These are phyloP conservation scores for Prototheca cutis DNA, from an alignment of 163 green algal species.

Conservation along the genomic window DNA sequence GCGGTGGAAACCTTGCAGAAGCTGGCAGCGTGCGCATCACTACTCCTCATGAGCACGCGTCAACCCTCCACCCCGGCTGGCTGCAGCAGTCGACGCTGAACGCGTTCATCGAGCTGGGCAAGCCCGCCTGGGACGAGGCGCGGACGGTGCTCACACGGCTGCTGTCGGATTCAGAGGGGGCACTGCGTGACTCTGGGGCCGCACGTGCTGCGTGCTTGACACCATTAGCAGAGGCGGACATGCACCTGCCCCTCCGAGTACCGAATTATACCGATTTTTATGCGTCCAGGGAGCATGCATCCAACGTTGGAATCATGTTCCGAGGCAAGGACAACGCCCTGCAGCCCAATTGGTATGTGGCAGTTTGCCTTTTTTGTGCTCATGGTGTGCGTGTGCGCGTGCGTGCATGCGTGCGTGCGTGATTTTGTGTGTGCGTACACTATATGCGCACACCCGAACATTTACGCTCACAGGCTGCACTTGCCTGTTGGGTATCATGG, in stretches of 20 bases:
- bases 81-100: slow-evolving; percentile 77
- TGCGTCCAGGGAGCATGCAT: slow-evolving; percentile 72
- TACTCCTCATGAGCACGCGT: too few relatives aligned
- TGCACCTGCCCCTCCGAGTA: slow-evolving; percentile 69
- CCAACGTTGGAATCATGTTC: slow-evolving; percentile 77
- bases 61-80: too few relatives aligned
- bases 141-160: slow-evolving; percentile 45
- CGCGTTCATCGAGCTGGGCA: slow-evolving; percentile 67
- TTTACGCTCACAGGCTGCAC: slow-evolving; percentile 62
- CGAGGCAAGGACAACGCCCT: slow-evolving; percentile 57
- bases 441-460: too few relatives aligned
- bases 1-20: too few relatives aligned
- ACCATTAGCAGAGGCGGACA: slow-evolving; percentile 46
- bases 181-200: slow-evolving; percentile 48
- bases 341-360: slow-evolving; percentile 76
- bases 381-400: too few relatives aligned
- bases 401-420: too few relatives aligned
- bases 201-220: too few relatives aligned
- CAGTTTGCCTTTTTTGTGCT: too few relatives aligned
- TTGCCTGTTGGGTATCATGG: slow-evolving; percentile 88
- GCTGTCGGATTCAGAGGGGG: slow-evolving; percentile 38
- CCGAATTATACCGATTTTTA: slow-evolving; percentile 98
- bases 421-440: too few relatives aligned
- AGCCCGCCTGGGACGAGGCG: slow-evolving; percentile 53
- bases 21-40: too few relatives aligned